phyloP scores from a whole-genome alignment of 1,284 basidiomycete species.

The Irpex sp. region DNA sequence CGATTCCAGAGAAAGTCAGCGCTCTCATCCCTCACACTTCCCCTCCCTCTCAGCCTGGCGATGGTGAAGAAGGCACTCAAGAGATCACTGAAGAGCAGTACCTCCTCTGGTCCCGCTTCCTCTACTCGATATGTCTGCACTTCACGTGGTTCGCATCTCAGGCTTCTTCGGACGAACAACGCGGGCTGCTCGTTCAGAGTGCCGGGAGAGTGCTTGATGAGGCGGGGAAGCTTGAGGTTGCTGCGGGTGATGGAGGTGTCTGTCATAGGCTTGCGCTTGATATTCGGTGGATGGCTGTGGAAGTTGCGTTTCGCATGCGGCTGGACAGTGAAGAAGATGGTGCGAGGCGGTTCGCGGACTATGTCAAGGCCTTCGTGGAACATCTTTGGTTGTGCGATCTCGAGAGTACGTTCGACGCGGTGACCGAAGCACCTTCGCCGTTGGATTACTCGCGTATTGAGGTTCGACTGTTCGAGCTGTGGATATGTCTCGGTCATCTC shows the following conservation, averaged over 20 bases:
- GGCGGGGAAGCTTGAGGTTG: conserved; percentile 16
- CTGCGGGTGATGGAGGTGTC: conserved; percentile 20
- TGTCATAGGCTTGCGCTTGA: conserved; percentile 37
- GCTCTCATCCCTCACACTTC: conserved; percentile 36
- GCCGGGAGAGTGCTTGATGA: conserved; percentile 35
- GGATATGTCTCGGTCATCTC: conserved; percentile 70
- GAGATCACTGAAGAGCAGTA: conserved; percentile 28
- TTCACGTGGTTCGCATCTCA: conserved; percentile 20
- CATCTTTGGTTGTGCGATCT: conserved; percentile 35
- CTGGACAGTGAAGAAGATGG: conserved; percentile 21
- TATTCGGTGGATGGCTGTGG: conserved; percentile 58
- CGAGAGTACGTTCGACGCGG: conserved; percentile 34
- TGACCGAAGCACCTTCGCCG: conserved; percentile 28
- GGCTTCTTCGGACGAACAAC: conserved; percentile 9
- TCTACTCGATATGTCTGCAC: conserved; percentile 21
- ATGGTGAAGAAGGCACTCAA: conserved; percentile 4
- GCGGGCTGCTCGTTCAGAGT: conserved; percentile 31
- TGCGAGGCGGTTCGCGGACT: conserved; percentile 9
- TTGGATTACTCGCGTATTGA: conserved; percentile 17
- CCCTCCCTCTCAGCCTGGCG: conserved; percentile 27
- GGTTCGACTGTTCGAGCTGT: conserved; percentile 49
- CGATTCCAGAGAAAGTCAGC: conserved; percentile 29
- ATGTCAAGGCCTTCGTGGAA: conserved; percentile 38
- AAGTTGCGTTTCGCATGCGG: conserved; percentile 41
- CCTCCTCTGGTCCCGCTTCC: conserved; percentile 18